phyloP scores from a whole-genome alignment of 257 asterid genomes.

The Rhazya stricta region DNA sequence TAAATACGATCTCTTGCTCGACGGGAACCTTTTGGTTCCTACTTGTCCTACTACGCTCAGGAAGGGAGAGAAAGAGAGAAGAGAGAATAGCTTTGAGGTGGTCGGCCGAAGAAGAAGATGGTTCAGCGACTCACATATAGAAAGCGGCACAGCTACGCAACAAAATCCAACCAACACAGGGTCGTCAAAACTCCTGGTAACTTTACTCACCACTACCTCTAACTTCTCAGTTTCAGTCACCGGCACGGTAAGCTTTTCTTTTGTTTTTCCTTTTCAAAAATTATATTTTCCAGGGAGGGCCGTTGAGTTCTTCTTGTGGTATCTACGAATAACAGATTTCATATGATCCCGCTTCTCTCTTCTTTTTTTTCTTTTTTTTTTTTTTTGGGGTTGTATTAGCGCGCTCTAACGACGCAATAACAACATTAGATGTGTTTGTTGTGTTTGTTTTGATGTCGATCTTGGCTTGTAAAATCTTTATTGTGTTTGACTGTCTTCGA shows the following conservation, averaged over 20 bases:
- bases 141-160: slow-evolving; percentile 76
- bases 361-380: background rate
- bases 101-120: slow-evolving; percentile 31
- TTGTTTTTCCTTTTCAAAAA: no score
- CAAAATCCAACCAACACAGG: slow-evolving; percentile 79
- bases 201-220: no score
- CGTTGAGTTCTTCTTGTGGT: background rate
- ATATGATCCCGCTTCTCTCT: background rate
- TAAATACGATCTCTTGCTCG: background rate
- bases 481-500: background rate
- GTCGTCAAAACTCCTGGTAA: slow-evolving; percentile 76
- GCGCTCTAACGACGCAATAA: background rate
- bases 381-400: background rate
- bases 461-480: background rate
- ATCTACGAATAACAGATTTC: background rate
- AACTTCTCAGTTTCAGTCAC: background rate
- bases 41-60: background rate
- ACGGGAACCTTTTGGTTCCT: background rate
- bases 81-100: background rate
- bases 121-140: slow-evolving; percentile 73
- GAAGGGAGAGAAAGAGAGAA: background rate
- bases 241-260: background rate
- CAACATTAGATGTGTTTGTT: background rate
- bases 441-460: background rate
- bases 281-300: background rate